phyloP scores from a whole-genome alignment of 768 basidiomycete species.

The Collybiopsis luxurians region DNA sequence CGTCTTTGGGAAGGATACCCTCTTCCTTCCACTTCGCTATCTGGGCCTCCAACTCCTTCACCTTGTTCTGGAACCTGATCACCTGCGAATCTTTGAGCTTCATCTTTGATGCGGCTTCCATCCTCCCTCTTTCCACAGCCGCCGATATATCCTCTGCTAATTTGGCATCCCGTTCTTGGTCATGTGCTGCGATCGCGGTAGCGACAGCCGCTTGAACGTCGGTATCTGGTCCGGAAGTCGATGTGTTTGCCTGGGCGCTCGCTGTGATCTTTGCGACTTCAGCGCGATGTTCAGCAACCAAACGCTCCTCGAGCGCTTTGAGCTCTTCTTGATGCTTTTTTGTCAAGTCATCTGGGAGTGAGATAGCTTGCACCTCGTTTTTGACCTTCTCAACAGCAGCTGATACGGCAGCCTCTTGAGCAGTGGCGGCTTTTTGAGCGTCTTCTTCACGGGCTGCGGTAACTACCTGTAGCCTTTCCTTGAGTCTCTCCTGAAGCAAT shows the following conservation, averaged over 20 bases:
- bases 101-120: slow-evolving; percentile 56
- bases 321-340: slow-evolving; percentile 62
- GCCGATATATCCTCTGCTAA: slow-evolving; percentile 57
- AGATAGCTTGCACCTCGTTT: slow-evolving; percentile 34
- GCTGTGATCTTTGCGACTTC: slow-evolving; percentile 50
- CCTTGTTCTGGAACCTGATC: slow-evolving; percentile 52
- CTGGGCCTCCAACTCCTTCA: slow-evolving; percentile 69
- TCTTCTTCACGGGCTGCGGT: slow-evolving; percentile 50
- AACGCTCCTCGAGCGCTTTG: slow-evolving; percentile 47
- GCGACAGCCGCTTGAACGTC: slow-evolving; percentile 49
- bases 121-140: slow-evolving; percentile 68
- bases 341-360: slow-evolving; percentile 21
- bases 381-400: slow-evolving; percentile 58
- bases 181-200: slow-evolving; percentile 46
- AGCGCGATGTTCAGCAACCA: slow-evolving; percentile 49
- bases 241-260: slow-evolving; percentile 32
- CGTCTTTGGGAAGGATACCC: slow-evolving; percentile 41
- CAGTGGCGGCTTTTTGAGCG: slow-evolving; percentile 35
- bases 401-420: slow-evolving; percentile 48
- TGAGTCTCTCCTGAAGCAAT: slow-evolving; percentile 57
- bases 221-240: slow-evolving; percentile 24
- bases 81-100: slow-evolving; percentile 74
- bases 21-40: slow-evolving; percentile 54
- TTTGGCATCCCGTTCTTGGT: slow-evolving; percentile 42
- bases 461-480: slow-evolving; percentile 48